These are phyloP conservation scores for Solanum pimpinellifolium DNA, from an alignment of 257 asterid species.

Conservation along the genomic window DNA sequence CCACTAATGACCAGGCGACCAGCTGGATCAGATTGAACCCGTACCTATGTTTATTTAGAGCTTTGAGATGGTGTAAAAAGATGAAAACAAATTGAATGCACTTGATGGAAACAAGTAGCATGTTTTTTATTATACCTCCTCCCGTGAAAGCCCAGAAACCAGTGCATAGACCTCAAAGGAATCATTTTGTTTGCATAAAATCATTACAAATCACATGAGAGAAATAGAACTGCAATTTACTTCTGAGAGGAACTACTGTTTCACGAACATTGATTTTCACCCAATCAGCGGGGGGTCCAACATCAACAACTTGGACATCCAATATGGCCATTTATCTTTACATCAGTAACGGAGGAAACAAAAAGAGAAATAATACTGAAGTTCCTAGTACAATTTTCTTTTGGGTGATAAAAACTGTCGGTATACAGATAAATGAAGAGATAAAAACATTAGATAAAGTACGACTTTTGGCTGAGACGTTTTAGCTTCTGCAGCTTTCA, in stretches of 20 bases:
- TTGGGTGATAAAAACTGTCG: too few species aligned
- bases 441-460: neutral
- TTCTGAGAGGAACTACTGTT: conserved; percentile 41
- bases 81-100: neutral
- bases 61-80: neutral
- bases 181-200: conserved; percentile 41
- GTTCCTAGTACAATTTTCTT: too few species aligned
- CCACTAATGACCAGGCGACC: conserved; percentile 78
- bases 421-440: neutral
- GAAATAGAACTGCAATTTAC: neutral
- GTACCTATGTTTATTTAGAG: conserved; percentile 30
- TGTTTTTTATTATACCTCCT: conserved; percentile 44
- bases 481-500: conserved; percentile 58
- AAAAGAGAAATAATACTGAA: neutral
- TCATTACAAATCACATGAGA: neutral
- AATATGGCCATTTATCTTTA: conserved; percentile 26
- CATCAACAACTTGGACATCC: conserved; percentile 59
- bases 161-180: conserved; percentile 86
- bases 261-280: conserved; percentile 83
- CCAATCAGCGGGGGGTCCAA: conserved; percentile 92
- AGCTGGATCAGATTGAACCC: conserved; percentile 80
- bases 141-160: conserved; percentile 83
- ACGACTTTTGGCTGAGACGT: conserved; percentile 58
- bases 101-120: neutral
- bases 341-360: neutral